Evolutionary conservation across 23 red algal species (phyloP), one percentile per base, ranked within the genome.

Genomic region (Gracilaria domingensis): DNA sequence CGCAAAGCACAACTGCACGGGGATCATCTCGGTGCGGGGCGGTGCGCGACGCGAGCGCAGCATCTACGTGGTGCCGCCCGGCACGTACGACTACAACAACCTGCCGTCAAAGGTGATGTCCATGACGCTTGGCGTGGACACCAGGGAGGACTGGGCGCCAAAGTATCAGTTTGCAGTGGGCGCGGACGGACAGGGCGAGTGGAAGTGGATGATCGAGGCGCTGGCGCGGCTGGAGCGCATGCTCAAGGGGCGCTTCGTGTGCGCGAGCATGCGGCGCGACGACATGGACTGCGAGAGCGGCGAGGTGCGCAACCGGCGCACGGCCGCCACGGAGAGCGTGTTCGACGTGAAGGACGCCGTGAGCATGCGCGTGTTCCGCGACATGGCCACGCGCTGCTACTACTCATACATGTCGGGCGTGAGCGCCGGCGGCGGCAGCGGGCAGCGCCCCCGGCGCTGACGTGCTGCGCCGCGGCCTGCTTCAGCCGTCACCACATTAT

Each of bases 261-360:
- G 71, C 33, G 62, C 51, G 25, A 78, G 40, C 64, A 66, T 89
- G 73, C 53, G 69, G 20, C 69, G 50, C n/a, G 86, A 89, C 56
- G 50, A 78, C 33, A 89, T n/a, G n/a, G n/a, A n/a, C n/a, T n/a
- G n/a, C n/a, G n/a, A n/a, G n/a, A n/a, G n/a, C n/a, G n/a, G n/a
- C n/a, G n/a, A n/a, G n/a, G n/a, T n/a, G n/a, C n/a, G n/a, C n/a
- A n/a, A n/a, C n/a, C n/a, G n/a, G n/a, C n/a, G n/a, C n/a, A n/a
- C n/a, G n/a, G n/a, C n/a, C n/a, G n/a, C n/a, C n/a, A n/a, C n/a
- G n/a, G n/a, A 89, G 17, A 38, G 25, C 13, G 53, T 32, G 20
- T 89, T 89, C 50, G 86, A 89, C 53, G 86, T 80, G 51, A 80
- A 79, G 59, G 86, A 89, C 72, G 86, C 86, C 9, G 75, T 89